Base-by-base conservation (phyloP, 1,139 yeast genomes). In the Blastobotrys elegans region DNA sequence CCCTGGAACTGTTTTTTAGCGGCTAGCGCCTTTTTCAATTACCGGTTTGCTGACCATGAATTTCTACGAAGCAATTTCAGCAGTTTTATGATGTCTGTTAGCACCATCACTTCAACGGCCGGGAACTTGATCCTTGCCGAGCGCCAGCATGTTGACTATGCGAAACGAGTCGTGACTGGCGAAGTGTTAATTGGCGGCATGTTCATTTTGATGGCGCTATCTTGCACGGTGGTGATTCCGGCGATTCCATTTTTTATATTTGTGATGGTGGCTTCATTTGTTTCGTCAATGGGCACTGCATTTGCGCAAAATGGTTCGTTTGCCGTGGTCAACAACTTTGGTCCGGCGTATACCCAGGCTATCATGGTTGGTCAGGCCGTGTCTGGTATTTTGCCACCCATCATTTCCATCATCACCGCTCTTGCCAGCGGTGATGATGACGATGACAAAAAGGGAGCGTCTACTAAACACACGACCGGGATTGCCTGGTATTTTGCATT, bases 1-100 rank as follows among this genome's bases (percentile, higher is more conserved):
- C 97, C 98, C 0, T 92, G 97, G 97, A 92, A 92, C 70, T 81
- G 95, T 56, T 83, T 89, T 57, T 69, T 92, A 8, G 82, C 95
- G 1, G 96, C 97, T 0, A 77, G 95, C 0, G 85, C 86, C 3
- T 89, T 86, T 65, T 88, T 88, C 62, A 78, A 79, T 32, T 77
- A 76, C 46, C 67, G 92, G 44, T 82, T 90, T 53, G 69, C 72
- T 18, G 73, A 72, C 30, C 67, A 75, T 11, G 79, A 84, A 0
- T 52, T 66, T 1, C 68, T 87, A 52, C 75, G 82, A 11, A 76
- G 75, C 52, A 73, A 77, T 40, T 87, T 86, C 62, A 77, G 90
- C 5, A 82, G 95, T 21, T 80, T 94, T 0, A 84, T 90, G 84
- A 92, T 92, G 97, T 75, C 90, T 1, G 82, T 84, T 0, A 83